Base-by-base conservation (phyloP, 306 rosid genomes). In the Dalbergia cultrata region DNA sequence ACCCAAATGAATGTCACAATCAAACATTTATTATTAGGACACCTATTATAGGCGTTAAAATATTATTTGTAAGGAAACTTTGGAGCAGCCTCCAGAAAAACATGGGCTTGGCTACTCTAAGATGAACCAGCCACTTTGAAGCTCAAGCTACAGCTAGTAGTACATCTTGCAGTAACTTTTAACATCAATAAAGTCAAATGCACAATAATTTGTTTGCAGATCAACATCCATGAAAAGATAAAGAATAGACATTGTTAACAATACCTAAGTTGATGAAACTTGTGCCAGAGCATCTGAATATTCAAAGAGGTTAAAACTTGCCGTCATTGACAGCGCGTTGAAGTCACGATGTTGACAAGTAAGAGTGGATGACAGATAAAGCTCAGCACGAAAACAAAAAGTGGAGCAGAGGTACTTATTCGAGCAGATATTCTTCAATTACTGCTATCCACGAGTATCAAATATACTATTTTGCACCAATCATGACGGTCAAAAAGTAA, bases 181-280 rank as follows among this genome's bases (percentile, higher is more conserved):
- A 76, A 18, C 50, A 17, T 62, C 44, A 62, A 89, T 83, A 86
- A 64, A 67, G 84, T 26, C 31, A 12, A 22, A 80, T 86, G 34
- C 82, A 72, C 3, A 88, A 85, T 9, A 83, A 34, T 1, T 89
- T 85, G 91, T 93, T 0, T 88, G 96, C 69, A 89, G 87, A 80
- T 88, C 89, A 33, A 93, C 88, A 59, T 89, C 85, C 54, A 93
- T 83, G 83, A 87, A 75, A 91, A 87, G 86, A 26, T 72, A 87
- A 76, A 85, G 86, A 76, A 87, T 91, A 3, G 69, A 83, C 18
- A 74, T 85, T 49, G 31, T 1, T 26, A 67, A 7, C 89, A 90
- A 2, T 91, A 88, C 13, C 88, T 59, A 90, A 92, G 86, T 88
- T 92, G 79, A 88, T 88, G 90, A 87, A 65, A 73, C 89, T 84